These are phyloP conservation scores for Juglanconis oblonga DNA, from an alignment of 2,329 filamentous ascomycete species.

Conservation along the genomic window DNA sequence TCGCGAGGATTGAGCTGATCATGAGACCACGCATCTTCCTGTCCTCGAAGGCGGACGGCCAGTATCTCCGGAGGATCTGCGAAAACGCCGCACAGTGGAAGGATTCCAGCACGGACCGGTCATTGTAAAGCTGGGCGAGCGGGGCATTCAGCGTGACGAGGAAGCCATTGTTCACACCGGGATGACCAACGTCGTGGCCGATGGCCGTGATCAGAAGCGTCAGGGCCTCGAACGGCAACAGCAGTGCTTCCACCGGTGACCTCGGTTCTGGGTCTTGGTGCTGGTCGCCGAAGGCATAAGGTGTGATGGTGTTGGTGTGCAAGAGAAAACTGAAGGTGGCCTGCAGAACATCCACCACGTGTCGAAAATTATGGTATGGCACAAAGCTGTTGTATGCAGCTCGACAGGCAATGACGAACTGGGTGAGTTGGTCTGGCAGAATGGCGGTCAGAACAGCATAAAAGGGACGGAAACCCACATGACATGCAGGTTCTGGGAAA, in stretches of 20 bases:
- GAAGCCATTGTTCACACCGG: slow-evolving; percentile 97
- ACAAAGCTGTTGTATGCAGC: slow-evolving; percentile 96
- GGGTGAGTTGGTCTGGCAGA: slow-evolving; percentile 69
- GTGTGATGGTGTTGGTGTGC: slow-evolving; percentile 70
- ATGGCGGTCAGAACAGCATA: slow-evolving; percentile 36
- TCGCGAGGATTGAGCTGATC: slow-evolving; percentile 96
- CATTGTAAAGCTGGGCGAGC: slow-evolving; percentile 92
- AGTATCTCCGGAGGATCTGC: slow-evolving; percentile 88
- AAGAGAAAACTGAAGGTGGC: slow-evolving; percentile 89
- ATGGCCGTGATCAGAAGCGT: slow-evolving; percentile 93
- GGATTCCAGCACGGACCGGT: slow-evolving; percentile 92
- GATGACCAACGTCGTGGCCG: slow-evolving; percentile 95
- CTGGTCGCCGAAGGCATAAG: slow-evolving; percentile 47
- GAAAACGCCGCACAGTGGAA: slow-evolving; percentile 98
- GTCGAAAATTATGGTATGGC: slow-evolving; percentile 96
- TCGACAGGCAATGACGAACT: slow-evolving; percentile 83
- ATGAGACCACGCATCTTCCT: slow-evolving; percentile 80
- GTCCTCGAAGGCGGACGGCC: slow-evolving; percentile 79
- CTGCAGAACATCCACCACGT: slow-evolving; percentile 94
- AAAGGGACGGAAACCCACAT: not conserved
- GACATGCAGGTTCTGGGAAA: slow-evolving; percentile 20
- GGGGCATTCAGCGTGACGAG: slow-evolving; percentile 88
- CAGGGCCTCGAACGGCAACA: slow-evolving; percentile 85
- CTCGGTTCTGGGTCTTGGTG: slow-evolving; percentile 33
- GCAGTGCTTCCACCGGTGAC: slow-evolving; percentile 68